Evolutionary conservation across 192 early-diverging fungal genomes (phyloP), one percentile per base, ranked within the genome.

Genomic region (Linnemannia schmuckeri): DNA sequence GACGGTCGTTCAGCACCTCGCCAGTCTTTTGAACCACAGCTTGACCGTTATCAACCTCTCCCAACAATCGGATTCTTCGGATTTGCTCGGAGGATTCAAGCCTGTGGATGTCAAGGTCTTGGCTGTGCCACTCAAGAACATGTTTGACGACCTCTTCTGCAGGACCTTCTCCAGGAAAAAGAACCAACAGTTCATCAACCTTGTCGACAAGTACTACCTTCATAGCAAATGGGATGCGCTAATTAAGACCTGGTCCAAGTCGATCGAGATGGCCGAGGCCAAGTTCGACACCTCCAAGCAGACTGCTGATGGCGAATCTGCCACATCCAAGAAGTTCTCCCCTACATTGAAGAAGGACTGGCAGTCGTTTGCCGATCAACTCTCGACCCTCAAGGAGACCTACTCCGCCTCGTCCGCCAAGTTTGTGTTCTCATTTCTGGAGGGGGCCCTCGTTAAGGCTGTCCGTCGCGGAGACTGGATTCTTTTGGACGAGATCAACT

Each of bases 21-120:
- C 99, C 12, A 89, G 93, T 37, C 86, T 97, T 75, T 88, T 96
- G 55, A 84, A 93, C 82, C 93, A 94, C 7, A 91, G 93, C 61
- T 92, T 99, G 49, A 88, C 93, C 6, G 98, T 98, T n/a, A 94
- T 99, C 79, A 99, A 99, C 88, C 91, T 99, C 89, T 96, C 95
- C 68, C 99, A 99, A 88, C 99, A 99, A 87, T 96, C 95, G 46
- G 99, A 99, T 77, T 94, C 95, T 52, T 95, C 95, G 13, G 99
- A 99, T 89, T 81, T 99, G 69, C 88, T 99, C 15, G 99, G 99
- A 83, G 99, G 99, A 27, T 99, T 98, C 90, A 98, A 98, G 57
- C 99, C 99, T 0, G 96, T 99, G 0, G 97, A 99, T 85, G 93
- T 93, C 6, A 91, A 92, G 77, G 90, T 94, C 40, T 83, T 98